phyloP scores from a whole-genome alignment of 2,329 filamentous ascomycete genomes.

The Sordariomycetes sp. region DNA sequence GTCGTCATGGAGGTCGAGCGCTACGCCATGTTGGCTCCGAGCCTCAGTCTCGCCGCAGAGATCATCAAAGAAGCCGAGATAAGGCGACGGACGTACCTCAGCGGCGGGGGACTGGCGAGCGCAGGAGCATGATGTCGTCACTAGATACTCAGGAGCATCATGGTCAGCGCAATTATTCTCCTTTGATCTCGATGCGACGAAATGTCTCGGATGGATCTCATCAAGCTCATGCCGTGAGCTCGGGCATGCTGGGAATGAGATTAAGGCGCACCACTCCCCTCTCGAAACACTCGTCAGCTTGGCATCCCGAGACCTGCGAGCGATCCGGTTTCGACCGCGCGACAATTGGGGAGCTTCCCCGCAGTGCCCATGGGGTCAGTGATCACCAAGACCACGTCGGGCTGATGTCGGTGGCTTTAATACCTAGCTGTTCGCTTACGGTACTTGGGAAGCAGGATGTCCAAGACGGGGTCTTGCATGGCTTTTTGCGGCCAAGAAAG shows the following conservation, averaged over 20 bases:
- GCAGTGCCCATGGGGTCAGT: too few species aligned
- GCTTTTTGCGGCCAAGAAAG: not conserved
- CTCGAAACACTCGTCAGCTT: not conserved
- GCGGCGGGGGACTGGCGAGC: constrained; percentile 32
- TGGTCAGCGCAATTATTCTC: too few species aligned
- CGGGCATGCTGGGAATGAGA: not conserved
- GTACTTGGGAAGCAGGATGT: not conserved
- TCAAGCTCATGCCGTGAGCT: too few species aligned
- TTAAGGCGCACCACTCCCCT: not conserved
- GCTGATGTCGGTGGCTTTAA: not conserved
- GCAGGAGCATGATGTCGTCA: not conserved
- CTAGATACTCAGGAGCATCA: not conserved
- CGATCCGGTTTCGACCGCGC: too few species aligned
- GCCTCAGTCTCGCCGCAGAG: constrained; percentile 65
- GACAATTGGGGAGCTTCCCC: too few species aligned
- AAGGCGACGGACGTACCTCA: constrained; percentile 55
- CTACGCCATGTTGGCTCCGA: constrained; percentile 67
- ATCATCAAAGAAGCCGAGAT: constrained; percentile 74
- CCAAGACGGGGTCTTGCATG: not conserved
- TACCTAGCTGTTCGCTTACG: not conserved
- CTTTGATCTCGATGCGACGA: too few species aligned
- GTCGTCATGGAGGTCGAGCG: constrained; percentile 68
- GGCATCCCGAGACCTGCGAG: too few species aligned
- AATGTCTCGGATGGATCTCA: too few species aligned
- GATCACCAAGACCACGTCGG: not conserved